A percentile compares a stretch with the other conserved stretches of the same genome.
phyloP scores from a whole-genome alignment of 176 grass and related monocot species.

The Raddia guianensis region DNA sequence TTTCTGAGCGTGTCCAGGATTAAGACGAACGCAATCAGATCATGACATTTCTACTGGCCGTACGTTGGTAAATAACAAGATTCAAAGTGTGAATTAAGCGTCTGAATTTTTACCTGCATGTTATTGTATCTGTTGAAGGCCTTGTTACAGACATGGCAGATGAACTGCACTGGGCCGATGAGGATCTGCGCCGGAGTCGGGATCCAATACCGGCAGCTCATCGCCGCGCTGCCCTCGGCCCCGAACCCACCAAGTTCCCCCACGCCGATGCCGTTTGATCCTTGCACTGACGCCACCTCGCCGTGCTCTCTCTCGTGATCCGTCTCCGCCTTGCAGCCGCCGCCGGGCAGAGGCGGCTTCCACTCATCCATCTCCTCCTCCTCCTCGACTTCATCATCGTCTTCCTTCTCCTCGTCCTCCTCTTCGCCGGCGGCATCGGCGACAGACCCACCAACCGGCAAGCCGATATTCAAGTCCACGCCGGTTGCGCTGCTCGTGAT shows the following conservation, averaged over 20 bases:
- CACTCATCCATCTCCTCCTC: slow-evolving; percentile 33
- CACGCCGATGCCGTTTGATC: slow-evolving; percentile 7
- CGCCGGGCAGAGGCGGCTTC: background rate
- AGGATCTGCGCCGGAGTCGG: slow-evolving; percentile 87
- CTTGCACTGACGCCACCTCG: slow-evolving; percentile 36
- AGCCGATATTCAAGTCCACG: slow-evolving; percentile 72
- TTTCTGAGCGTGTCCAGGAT: background rate
- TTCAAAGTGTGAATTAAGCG: background rate
- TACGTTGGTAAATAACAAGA: background rate
- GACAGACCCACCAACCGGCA: slow-evolving; percentile 41
- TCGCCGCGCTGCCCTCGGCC: slow-evolving; percentile 3
- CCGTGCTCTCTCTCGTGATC: background rate
- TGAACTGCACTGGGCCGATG: slow-evolving; percentile 76
- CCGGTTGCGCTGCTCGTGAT: background rate
- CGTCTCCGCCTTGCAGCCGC: slow-evolving; percentile 34
- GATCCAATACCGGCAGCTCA: slow-evolving; percentile 67
- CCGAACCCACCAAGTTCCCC: slow-evolving; percentile 15
- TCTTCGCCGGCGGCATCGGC: slow-evolving; percentile 20
- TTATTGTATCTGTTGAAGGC: slow-evolving; percentile 96
- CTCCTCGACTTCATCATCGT: slow-evolving; percentile 33
- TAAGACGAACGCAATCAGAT: background rate
- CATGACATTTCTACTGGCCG: background rate
- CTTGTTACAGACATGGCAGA: slow-evolving; percentile 89
- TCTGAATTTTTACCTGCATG: slow-evolving; percentile 67
- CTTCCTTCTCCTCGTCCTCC: slow-evolving; percentile 31